Evolutionary conservation across 345 rosid genomes (phyloP).

Genomic region (Boechera stricta): DNA sequence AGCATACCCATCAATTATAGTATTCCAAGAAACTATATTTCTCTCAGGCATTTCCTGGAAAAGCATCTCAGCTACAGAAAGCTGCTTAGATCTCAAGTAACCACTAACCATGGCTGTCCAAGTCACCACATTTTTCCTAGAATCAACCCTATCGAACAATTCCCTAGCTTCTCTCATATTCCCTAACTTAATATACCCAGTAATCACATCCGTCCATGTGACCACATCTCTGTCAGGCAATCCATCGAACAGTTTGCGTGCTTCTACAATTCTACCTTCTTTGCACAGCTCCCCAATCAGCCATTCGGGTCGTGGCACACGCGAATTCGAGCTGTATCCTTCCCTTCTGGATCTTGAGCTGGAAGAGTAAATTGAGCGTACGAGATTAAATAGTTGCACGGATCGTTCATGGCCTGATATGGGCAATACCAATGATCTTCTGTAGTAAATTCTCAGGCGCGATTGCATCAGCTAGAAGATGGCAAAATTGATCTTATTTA

Average conservation of each 20-base stretch:
- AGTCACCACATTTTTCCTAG: constrained; percentile 68
- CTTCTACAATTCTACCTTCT: constrained; percentile 60
- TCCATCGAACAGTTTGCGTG: constrained; percentile 68
- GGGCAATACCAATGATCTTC: constrained; percentile 25
- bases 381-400: background rate
- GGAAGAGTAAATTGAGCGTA: constrained; percentile 28
- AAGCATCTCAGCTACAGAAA: constrained; percentile 64
- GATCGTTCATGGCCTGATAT: constrained; percentile 14
- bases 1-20: constrained; percentile 72
- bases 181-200: constrained; percentile 64
- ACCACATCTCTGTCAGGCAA: constrained; percentile 64
- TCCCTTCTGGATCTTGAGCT: constrained; percentile 37
- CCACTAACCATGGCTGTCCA: constrained; percentile 81
- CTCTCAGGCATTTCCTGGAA: constrained; percentile 65
- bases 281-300: constrained; percentile 50
- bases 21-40: constrained; percentile 77
- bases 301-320: constrained; percentile 55
- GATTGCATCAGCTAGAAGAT: constrained; percentile 40
- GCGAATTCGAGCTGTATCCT: constrained; percentile 41
- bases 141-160: constrained; percentile 61
- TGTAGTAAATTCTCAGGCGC: constrained; percentile 20
- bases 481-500: background rate
- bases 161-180: constrained; percentile 63
- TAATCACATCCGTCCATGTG: constrained; percentile 69
- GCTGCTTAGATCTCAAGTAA: constrained; percentile 54